These are phyloP conservation scores for Apium graveolens DNA, from an alignment of 129 eudicot genomes.

Conservation along the genomic window DNA sequence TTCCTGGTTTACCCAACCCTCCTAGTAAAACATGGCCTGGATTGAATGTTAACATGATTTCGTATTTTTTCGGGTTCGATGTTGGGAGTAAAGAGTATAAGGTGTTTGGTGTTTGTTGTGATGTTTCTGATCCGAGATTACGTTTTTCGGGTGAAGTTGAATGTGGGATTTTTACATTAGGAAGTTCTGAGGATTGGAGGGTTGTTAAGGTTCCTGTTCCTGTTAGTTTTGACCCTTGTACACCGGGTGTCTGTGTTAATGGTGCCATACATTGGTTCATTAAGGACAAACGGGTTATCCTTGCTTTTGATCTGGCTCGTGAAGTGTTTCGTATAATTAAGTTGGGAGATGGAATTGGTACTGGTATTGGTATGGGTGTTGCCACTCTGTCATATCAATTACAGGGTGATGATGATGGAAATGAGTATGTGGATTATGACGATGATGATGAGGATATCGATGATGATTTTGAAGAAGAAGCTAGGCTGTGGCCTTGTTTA, in stretches of 20 bases:
- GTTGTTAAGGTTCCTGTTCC: neutral
- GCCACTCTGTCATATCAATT: neutral
- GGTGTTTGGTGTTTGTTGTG: constrained; percentile 2
- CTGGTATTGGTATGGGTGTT: neutral
- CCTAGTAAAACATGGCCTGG: neutral
- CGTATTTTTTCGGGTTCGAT: neutral
- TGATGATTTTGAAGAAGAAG: neutral
- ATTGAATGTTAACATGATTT: neutral
- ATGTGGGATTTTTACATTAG: neutral
- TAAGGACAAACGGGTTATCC: neutral
- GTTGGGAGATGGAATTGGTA: neutral
- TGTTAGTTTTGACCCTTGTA: neutral
- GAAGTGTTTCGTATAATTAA: neutral
- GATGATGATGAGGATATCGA: neutral
- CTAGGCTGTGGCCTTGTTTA: neutral
- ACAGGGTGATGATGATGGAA: neutral
- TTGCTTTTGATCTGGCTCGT: neutral
- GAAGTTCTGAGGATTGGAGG: neutral
- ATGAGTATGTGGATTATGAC: neutral
- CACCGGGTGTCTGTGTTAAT: neutral
- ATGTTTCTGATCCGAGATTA: neutral
- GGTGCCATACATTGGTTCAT: neutral
- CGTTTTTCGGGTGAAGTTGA: neutral
- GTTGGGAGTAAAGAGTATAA: neutral
- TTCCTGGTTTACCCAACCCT: neutral